These are phyloP conservation scores for Colletotrichum sp. DNA, from an alignment of 2,329 filamentous ascomycete genomes.

Conservation along the genomic window DNA sequence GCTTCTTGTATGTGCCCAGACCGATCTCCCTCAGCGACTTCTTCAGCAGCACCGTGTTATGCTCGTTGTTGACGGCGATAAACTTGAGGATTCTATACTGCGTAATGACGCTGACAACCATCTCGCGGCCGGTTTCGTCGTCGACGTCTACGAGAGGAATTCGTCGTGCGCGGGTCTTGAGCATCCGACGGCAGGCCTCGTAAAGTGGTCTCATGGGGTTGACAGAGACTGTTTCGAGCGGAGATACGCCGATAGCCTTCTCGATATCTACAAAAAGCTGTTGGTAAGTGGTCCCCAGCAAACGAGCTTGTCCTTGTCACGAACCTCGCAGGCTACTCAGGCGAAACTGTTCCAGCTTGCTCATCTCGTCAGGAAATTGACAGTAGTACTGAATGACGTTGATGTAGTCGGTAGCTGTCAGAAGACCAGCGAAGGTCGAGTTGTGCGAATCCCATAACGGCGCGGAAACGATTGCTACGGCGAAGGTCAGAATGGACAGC, in stretches of 20 bases:
- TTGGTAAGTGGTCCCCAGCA: conserved; percentile 1
- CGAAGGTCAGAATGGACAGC: conserved; percentile 3
- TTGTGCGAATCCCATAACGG: conserved; percentile 95
- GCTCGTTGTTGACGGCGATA: conserved; percentile 89
- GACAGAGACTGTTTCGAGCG: conserved; percentile 95
- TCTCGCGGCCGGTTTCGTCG: conserved; percentile 89
- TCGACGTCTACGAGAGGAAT: conserved; percentile 95
- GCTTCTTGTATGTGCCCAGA: conserved; percentile 81
- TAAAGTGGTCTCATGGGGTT: conserved; percentile 90
- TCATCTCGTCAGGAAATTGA: conserved; percentile 90
- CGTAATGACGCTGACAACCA: conserved; percentile 95
- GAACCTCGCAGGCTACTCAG: conserved; percentile 89
- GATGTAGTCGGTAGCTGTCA: conserved; percentile 97
- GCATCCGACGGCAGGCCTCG: conserved; percentile 93
- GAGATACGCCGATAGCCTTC: conserved; percentile 86
- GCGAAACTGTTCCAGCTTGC: conserved; percentile 91
- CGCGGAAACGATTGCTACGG: conserved; percentile 90
- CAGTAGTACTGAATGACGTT: conserved; percentile 99
- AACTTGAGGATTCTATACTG: conserved; percentile 99
- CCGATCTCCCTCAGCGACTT: conserved; percentile 86
- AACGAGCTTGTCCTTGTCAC: conserved; percentile 22
- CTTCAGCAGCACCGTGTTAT: conserved; percentile 85
- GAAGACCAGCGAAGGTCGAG: conserved; percentile 89
- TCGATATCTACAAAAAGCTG: conserved; percentile 75
- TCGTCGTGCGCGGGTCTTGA: conserved; percentile 88